phyloP scores from a whole-genome alignment of 106 monocot species.

The Dioscorea dumetorum region DNA sequence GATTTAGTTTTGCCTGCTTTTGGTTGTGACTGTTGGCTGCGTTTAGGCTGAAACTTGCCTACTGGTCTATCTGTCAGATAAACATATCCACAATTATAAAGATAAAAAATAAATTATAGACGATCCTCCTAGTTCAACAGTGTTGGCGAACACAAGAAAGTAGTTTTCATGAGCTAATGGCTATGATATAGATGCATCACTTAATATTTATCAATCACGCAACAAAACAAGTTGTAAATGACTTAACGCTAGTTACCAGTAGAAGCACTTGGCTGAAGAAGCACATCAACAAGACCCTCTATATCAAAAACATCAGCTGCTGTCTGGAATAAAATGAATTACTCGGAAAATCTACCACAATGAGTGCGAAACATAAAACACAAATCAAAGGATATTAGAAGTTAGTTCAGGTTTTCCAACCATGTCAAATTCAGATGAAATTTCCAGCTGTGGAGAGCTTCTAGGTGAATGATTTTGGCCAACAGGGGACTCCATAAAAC shows the following conservation, averaged over 20 bases:
- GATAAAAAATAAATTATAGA: background rate
- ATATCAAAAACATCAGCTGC: background rate
- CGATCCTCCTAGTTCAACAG: background rate
- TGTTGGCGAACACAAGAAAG: background rate
- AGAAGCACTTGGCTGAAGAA: background rate
- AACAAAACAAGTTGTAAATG: background rate
- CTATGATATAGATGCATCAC: too few relatives aligned
- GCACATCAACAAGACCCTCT: background rate
- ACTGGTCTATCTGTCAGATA: slow-evolving; percentile 7
- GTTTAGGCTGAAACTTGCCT: slow-evolving; percentile 19
- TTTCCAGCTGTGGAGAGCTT: background rate
- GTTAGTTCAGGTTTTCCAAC: background rate
- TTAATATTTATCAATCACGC: too few relatives aligned
- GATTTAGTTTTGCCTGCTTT: slow-evolving; percentile 11
- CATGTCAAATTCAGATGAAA: slow-evolving; percentile 4
- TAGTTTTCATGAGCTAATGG: background rate
- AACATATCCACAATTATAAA: background rate
- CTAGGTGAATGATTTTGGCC: background rate
- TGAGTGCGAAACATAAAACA: background rate
- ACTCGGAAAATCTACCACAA: background rate
- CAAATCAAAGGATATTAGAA: background rate
- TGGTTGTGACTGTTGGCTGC: background rate
- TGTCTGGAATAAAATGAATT: too few relatives aligned
- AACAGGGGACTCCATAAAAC: background rate
- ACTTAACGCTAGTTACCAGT: background rate